These are phyloP conservation scores for Diutina mesorugosa DNA, from an alignment of 1,139 yeast species.

Conservation along the genomic window DNA sequence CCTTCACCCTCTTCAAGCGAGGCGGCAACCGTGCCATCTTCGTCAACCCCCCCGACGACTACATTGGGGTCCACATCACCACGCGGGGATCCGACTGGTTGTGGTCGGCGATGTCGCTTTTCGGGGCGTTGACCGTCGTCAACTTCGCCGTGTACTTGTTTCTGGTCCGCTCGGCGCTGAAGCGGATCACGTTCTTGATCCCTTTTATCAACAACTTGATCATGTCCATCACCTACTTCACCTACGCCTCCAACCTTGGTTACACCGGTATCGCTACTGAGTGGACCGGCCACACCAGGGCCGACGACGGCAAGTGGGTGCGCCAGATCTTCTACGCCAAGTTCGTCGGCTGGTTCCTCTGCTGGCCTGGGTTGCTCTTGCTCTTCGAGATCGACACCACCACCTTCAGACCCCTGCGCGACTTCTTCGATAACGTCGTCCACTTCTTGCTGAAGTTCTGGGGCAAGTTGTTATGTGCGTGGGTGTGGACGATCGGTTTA, in stretches of 20 bases:
- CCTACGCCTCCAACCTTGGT: constrained; percentile 59
- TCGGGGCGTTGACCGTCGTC: constrained; percentile 28
- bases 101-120: constrained; percentile 50
- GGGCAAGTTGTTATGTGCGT: constrained; percentile 28
- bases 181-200: constrained; percentile 30
- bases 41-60: constrained; percentile 29
- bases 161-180: constrained; percentile 19
- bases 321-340: constrained; percentile 59
- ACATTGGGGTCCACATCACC: constrained; percentile 39
- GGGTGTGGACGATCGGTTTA: constrained; percentile 38
- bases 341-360: constrained; percentile 55
- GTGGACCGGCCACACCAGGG: constrained; percentile 35
- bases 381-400: background rate
- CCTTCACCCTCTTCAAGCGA: constrained; percentile 1
- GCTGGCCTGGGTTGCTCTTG: constrained; percentile 10
- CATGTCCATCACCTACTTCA: constrained; percentile 41
- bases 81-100: constrained; percentile 56
- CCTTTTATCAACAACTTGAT: constrained; percentile 34
- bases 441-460: constrained; percentile 13
- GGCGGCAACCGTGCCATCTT: constrained; percentile 32
- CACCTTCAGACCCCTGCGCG: background rate
- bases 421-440: constrained; percentile 5
- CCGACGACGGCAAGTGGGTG: constrained; percentile 20
- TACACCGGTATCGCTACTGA: constrained; percentile 42
- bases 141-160: constrained; percentile 27